These are phyloP conservation scores for Penicillium crustosum DNA, from an alignment of 2,329 filamentous ascomycete genomes.

Conservation along the genomic window DNA sequence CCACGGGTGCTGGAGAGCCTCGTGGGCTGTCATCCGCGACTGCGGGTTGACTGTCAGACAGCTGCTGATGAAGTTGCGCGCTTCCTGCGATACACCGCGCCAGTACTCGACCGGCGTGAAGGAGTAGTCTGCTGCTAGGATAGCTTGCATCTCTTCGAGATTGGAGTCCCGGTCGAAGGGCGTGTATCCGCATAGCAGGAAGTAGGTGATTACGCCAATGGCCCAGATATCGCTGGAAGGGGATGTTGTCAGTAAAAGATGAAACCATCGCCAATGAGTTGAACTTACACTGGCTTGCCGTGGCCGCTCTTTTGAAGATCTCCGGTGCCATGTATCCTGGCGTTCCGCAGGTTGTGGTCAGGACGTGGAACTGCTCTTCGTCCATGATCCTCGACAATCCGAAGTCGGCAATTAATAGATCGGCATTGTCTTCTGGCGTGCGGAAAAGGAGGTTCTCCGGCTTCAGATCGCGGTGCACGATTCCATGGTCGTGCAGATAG, in stretches of 20 bases:
- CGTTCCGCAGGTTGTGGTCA: slow-evolving; percentile 96
- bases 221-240: slow-evolving; percentile 80
- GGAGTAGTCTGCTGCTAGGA: slow-evolving; percentile 91
- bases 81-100: slow-evolving; percentile 82
- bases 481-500: slow-evolving; percentile 97
- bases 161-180: slow-evolving; percentile 97
- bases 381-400: slow-evolving; percentile 97
- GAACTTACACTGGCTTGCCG: slow-evolving; percentile 80
- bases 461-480: slow-evolving; percentile 96
- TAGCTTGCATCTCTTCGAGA: slow-evolving; percentile 99
- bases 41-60: slow-evolving; percentile 89
- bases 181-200: slow-evolving; percentile 95
- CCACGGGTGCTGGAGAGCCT: slow-evolving; percentile 65
- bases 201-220: slow-evolving; percentile 97
- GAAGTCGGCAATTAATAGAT: slow-evolving; percentile 95
- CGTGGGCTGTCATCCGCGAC: slow-evolving; percentile 87
- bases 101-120: slow-evolving; percentile 96
- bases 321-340: slow-evolving; percentile 99
- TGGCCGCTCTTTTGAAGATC: slow-evolving; percentile 99
- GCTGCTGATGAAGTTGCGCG: slow-evolving; percentile 87
- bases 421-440: slow-evolving; percentile 95
- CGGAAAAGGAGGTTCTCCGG: slow-evolving; percentile 96
- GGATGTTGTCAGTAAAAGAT: slow-evolving; percentile 1
- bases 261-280: not conserved
- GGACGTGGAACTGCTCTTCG: slow-evolving; percentile 94